Evolutionary conservation across 306 rosid species (phyloP).

Genomic region (Begonia loranthoides): DNA sequence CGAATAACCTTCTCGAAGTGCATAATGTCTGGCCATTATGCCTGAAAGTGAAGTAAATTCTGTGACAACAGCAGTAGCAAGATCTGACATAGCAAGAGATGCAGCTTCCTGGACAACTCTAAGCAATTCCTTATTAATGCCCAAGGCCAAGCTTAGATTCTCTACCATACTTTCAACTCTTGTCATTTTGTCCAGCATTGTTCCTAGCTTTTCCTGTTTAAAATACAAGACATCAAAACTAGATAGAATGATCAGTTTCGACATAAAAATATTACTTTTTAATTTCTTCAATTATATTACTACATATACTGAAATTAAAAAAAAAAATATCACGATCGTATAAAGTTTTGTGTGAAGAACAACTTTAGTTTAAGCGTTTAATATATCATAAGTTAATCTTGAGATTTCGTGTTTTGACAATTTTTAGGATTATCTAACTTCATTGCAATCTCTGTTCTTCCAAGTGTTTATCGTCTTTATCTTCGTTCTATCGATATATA

Average conservation of each 20-base stretch:
- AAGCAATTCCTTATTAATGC: constrained; percentile 31
- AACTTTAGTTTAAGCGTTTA: no score
- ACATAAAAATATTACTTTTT: no score
- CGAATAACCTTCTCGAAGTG: constrained; percentile 83
- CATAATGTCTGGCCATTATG: constrained; percentile 89
- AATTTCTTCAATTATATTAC: no score
- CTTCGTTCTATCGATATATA: no score
- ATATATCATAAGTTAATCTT: no score
- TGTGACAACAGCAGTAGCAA: constrained; percentile 84
- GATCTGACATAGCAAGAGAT: constrained; percentile 96
- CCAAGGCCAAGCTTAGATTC: constrained; percentile 40
- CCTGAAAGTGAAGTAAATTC: constrained; percentile 93
- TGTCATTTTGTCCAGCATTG: constrained; percentile 86
- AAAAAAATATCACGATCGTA: no score
- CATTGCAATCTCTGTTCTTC: no score
- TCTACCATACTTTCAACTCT: constrained; percentile 47
- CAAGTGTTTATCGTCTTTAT: no score
- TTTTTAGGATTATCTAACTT: no score
- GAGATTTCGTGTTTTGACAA: no score
- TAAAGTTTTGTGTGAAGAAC: no score
- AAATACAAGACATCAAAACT: constrained; percentile 11
- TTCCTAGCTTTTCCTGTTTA: constrained; percentile 81
- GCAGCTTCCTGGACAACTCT: constrained; percentile 54
- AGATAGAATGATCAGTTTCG: not conserved
- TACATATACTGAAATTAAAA: no score